A percentile compares a stretch with the other conserved stretches of the same genome.
phyloP scores from a whole-genome alignment of 306 rosid species.

The Heteromeles arbutifolia region DNA sequence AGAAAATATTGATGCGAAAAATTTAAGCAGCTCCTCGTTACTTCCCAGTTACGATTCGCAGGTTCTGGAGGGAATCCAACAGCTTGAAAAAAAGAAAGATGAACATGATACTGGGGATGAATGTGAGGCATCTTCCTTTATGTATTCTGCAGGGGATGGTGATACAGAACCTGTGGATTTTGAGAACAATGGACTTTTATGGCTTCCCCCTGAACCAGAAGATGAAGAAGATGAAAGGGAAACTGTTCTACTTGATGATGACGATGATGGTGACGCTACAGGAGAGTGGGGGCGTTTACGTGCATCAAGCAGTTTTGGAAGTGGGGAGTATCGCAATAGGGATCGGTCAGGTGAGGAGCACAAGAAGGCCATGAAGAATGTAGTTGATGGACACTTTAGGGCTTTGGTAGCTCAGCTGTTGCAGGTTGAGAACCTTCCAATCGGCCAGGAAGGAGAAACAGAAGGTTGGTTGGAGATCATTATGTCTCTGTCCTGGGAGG shows the following conservation, averaged over 20 bases:
- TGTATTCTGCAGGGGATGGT: constrained; percentile 44
- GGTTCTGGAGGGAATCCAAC: constrained; percentile 40
- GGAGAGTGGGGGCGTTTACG: constrained; percentile 81
- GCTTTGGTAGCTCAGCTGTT: constrained; percentile 89
- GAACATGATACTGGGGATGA: constrained; percentile 58
- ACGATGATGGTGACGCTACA: constrained; percentile 54
- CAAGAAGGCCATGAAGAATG: constrained; percentile 62
- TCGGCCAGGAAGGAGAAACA: constrained; percentile 43
- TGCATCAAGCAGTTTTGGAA: constrained; percentile 61
- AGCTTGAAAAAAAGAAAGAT: constrained; percentile 37
- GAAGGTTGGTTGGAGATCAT: constrained; percentile 88
- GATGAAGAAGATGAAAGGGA: constrained; percentile 89
- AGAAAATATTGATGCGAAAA: constrained; percentile 27
- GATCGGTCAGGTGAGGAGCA: constrained; percentile 77
- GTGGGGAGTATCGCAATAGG: constrained; percentile 62
- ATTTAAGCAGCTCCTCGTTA: constrained; percentile 35
- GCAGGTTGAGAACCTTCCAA: constrained; percentile 73
- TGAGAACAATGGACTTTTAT: constrained; percentile 85
- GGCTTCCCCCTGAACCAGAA: constrained; percentile 99
- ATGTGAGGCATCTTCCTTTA: constrained; percentile 54
- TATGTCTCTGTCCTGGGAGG: constrained; percentile 90
- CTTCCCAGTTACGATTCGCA: constrained; percentile 41
- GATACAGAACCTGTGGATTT: constrained; percentile 81
- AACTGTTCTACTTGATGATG: constrained; percentile 55
- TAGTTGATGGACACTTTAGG: constrained; percentile 92